Evolutionary conservation across 768 basidiomycete genomes (phyloP).

Genomic region (Kwoniella sp.): DNA sequence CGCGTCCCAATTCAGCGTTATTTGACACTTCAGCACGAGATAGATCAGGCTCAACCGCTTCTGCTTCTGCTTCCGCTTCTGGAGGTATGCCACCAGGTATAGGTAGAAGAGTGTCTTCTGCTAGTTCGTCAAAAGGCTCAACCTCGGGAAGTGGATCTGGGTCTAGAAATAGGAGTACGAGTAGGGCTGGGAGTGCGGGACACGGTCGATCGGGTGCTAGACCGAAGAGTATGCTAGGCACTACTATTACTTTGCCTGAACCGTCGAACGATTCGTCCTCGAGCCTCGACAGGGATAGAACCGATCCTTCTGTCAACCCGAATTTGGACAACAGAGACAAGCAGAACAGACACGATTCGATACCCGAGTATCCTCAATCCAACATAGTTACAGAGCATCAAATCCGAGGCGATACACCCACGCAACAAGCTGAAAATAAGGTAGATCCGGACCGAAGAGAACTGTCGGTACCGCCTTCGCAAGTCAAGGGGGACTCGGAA

Average conservation of each 20-base stretch:
- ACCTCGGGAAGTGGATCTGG: not conserved
- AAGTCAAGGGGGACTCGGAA: not conserved
- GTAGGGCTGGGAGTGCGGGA: not conserved
- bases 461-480: not conserved
- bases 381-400: not conserved
- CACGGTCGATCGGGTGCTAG: conserved; percentile 6
- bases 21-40: conserved; percentile 13
- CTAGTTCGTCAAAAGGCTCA: conserved; percentile 2
- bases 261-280: not conserved
- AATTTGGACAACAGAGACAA: no score
- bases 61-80: not conserved
- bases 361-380: not conserved
- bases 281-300: not conserved
- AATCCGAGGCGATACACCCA: not conserved
- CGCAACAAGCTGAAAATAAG: conserved; percentile 2
- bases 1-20: conserved; percentile 19
- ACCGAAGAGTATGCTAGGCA: conserved; percentile 21
- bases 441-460: not conserved
- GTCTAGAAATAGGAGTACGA: not conserved
- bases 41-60: conserved; percentile 21
- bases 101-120: conserved; percentile 4
- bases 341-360: not conserved
- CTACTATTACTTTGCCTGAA: conserved; percentile 16
- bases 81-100: not conserved
- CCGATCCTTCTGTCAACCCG: no score